phyloP scores from a whole-genome alignment of 2,329 filamentous ascomycete genomes.

The Sclerotinia borealis region DNA sequence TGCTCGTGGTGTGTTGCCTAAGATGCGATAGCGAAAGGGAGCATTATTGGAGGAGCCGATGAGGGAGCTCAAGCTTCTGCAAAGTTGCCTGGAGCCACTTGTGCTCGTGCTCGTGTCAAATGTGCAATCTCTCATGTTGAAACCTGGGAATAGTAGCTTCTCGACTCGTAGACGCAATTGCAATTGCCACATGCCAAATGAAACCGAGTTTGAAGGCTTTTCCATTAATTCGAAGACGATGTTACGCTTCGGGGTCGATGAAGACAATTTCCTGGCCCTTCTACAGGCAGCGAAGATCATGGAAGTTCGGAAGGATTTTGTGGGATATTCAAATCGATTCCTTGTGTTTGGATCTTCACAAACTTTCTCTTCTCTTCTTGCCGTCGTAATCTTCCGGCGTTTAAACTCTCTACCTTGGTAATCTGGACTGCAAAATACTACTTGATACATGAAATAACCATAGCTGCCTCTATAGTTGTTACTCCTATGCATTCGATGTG shows the following conservation, averaged over 20 bases:
- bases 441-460: too few species aligned
- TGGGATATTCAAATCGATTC: too few species aligned
- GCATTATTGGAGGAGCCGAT: not conserved
- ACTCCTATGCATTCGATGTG: not conserved
- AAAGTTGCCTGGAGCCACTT: not conserved
- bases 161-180: not conserved
- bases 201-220: not conserved
- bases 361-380: not conserved
- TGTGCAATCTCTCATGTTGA: not conserved
- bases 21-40: not conserved
- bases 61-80: not conserved
- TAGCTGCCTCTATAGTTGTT: too few species aligned
- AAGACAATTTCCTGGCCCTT: not conserved
- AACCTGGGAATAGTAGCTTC: not conserved
- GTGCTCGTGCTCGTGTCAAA: not conserved
- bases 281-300: not conserved
- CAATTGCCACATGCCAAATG: not conserved
- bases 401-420: not conserved
- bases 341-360: not conserved
- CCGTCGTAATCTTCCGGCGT: too few species aligned
- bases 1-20: not conserved
- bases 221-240: not conserved
- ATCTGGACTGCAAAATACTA: not conserved
- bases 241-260: not conserved
- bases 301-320: too few species aligned